Base-by-base conservation (phyloP, 208 protist genomes). In the Leptomonas seymouri region DNA sequence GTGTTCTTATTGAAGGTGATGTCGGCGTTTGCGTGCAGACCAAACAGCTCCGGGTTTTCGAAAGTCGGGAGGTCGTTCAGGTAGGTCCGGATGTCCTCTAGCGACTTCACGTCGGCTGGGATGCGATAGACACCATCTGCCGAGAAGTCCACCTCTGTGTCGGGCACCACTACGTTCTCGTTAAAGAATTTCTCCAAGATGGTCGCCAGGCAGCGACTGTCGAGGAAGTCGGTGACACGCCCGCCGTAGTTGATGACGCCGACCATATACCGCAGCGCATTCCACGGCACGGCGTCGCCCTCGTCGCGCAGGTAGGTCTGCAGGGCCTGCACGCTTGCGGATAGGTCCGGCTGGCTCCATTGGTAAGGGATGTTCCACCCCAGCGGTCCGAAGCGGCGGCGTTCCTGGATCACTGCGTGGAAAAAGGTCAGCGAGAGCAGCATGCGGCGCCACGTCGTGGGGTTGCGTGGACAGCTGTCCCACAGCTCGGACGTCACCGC, bases 301-400 rank as follows among this genome's bases (percentile, higher is more conserved):
- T 87, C 80, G 58, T 84, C 71, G 41, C 50, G 67, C 42, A 98
- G 55, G 71, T 97, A 97, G 31, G 78, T 78, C 31, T 76, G 63
- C 49, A 98, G 79, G 14, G 94, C 93, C 68, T 93, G 58, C 60
- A 97, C 42, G 55, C 84, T 94, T 30, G 97, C 91, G 15, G 87
- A 69, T 53, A 98, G 86, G 74, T 99, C 97, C 11, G 87, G 89
- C 69, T 96, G 85, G 73, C 93, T 98, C 89, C 96, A 99, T 65
- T 98, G 95, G 84, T 99, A 99, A 25, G 89, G 87, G 59, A 98
- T 97, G 71, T 98, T 99, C 89, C 92, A 99, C 15, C 96, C 97
- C 6, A 99, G 78, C 18, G 97, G 84, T 21, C 97, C 96, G 70
- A 97, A 99, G 63, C 97, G 94, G 49, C 95, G 87, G 15, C 97